A percentile compares a stretch with the other conserved stretches of the same genome.
Evolutionary conservation across 768 basidiomycete species (phyloP).

Genomic region (Dendrothele bispora): DNA sequence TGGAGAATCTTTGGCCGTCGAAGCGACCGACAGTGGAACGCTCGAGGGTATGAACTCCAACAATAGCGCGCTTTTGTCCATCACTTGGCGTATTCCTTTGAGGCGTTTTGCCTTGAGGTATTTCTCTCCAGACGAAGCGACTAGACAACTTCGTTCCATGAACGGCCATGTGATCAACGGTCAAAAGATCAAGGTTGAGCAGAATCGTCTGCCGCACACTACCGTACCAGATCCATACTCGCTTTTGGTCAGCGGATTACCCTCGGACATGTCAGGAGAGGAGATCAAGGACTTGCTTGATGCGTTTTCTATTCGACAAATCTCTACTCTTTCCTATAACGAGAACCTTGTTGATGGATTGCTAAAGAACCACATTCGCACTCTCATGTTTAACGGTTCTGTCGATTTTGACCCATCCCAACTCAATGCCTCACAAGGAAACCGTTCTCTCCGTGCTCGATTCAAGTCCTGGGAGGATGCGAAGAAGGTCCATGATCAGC

Average conservation of each 20-base stretch:
- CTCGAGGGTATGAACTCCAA: conserved; percentile 39
- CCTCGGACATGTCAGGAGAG: conserved; percentile 20
- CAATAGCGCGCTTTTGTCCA: conserved; percentile 39
- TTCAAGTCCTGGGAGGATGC: conserved; percentile 53
- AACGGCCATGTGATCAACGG: conserved; percentile 35
- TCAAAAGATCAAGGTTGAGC: conserved; percentile 45
- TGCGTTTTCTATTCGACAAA: conserved; percentile 20
- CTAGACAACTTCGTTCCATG: conserved; percentile 34
- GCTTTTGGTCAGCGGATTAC: conserved; percentile 45
- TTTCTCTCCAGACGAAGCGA: conserved; percentile 27
- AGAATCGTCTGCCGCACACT: conserved; percentile 40
- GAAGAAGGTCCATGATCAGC: conserved; percentile 33
- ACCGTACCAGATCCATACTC: conserved; percentile 29
- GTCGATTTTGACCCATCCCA: conserved; percentile 25
- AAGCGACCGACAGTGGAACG: conserved; percentile 37
- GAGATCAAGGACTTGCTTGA: conserved; percentile 31
- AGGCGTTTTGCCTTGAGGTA: conserved; percentile 46
- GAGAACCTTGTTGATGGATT: conserved; percentile 13
- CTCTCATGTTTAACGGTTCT: conserved; percentile 15
- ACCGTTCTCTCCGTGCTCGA: conserved; percentile 34
- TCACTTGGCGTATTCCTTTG: conserved; percentile 55
- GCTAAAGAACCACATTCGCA: conserved; percentile 25
- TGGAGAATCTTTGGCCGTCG: conserved; percentile 39
- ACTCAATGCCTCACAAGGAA: conserved; percentile 4
- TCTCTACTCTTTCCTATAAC: conserved; percentile 17